phyloP scores from a whole-genome alignment of 2,329 filamentous ascomycete genomes.

The Dendrostoma leiphaemia region DNA sequence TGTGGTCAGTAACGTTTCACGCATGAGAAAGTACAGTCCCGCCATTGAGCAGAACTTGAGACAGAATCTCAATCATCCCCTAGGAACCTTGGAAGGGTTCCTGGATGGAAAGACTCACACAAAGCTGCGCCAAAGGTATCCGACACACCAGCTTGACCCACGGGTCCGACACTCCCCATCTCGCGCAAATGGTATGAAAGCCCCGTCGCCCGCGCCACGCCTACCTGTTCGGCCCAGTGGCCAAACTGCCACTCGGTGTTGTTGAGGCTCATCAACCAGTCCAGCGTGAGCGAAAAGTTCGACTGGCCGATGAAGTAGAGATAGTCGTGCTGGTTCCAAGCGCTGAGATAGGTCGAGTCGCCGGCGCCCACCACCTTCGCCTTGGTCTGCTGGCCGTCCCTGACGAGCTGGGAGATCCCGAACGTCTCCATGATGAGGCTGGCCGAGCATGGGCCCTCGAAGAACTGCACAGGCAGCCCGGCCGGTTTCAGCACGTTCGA shows the following conservation, averaged over 20 bases:
- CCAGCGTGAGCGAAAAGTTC: neutral
- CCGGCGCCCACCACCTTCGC: neutral
- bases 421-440: neutral
- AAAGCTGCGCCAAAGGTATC: neutral
- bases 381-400: neutral
- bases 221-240: neutral
- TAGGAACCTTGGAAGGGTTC: no score
- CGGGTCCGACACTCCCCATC: neutral
- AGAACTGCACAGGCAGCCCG: neutral
- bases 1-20: neutral
- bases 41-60: no score
- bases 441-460: neutral
- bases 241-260: neutral
- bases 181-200: neutral
- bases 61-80: no score
- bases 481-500: neutral
- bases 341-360: neutral
- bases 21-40: no score
- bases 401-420: neutral
- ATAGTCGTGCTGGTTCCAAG: conserved; percentile 1
- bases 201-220: neutral
- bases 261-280: neutral
- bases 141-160: neutral
- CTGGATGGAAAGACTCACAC: neutral
- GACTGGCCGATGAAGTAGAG: neutral